These are phyloP conservation scores for Solanum pinnatisectum DNA, from an alignment of 257 asterid genomes.

Conservation along the genomic window DNA sequence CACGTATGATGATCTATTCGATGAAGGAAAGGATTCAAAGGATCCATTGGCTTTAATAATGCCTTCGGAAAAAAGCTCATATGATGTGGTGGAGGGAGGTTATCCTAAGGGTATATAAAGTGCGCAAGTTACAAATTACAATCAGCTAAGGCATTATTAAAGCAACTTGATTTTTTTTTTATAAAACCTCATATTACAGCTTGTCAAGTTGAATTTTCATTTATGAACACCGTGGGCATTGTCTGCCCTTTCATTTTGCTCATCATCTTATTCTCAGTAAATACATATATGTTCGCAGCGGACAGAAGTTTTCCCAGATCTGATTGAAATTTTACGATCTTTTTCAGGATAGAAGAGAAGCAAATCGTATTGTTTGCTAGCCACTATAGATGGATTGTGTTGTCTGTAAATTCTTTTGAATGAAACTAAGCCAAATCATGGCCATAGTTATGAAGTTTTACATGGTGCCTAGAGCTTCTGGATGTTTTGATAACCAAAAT, in stretches of 20 bases:
- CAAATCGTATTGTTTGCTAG: not conserved
- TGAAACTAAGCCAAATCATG: not conserved
- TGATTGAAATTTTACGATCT: not conserved
- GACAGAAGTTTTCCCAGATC: not conserved
- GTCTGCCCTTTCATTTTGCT: not conserved
- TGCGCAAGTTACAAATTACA: not conserved
- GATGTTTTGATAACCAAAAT: not conserved
- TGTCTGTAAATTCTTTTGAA: not conserved
- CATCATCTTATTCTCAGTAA: not conserved
- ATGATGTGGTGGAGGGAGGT: not conserved
- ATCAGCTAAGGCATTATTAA: too few relatives aligned
- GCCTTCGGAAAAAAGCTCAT: not conserved
- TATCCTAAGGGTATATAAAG: not conserved
- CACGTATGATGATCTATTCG: conserved; percentile 52
- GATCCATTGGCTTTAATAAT: conserved; percentile 7
- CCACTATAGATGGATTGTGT: not conserved
- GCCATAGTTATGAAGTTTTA: not conserved
- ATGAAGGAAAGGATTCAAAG: conserved; percentile 11
- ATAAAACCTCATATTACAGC: not conserved
- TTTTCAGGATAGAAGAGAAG: not conserved
- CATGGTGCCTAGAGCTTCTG: not conserved
- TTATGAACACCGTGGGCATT: not conserved
- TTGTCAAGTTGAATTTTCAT: not conserved
- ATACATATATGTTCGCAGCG: not conserved
- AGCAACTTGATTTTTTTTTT: not conserved